Conservation (phyloP, 2,329 filamentous ascomycete genomes). For the Neurospora sp. region DNA sequence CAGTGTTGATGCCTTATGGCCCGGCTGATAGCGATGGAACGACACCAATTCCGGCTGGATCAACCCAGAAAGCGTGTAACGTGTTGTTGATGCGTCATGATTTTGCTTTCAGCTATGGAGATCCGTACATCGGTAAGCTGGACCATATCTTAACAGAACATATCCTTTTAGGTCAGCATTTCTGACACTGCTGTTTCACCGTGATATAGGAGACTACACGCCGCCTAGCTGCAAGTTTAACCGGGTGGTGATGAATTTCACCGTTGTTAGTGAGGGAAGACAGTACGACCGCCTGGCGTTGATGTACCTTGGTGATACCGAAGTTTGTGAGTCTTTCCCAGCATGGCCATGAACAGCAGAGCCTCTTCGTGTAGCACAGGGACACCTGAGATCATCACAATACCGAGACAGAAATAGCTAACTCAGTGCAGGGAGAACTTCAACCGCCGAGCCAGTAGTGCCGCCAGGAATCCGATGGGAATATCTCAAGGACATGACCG, state of each 20-base stretch:
- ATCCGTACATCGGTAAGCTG: conserved; percentile 57
- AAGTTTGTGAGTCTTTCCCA: conserved; percentile 46
- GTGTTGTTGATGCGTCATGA: conserved; percentile 58
- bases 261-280: conserved; percentile 57
- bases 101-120: conserved; percentile 64
- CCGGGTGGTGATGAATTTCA: conserved; percentile 66
- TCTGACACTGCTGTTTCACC: not conserved
- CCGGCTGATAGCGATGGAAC: conserved; percentile 27
- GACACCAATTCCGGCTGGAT: conserved; percentile 17
- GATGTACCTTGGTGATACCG: conserved; percentile 67
- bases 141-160: not conserved
- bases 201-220: conserved; percentile 43
- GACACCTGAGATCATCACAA: not conserved
- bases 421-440: conserved; percentile 43
- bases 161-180: not conserved
- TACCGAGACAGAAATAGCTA: not conserved
- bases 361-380: not conserved
- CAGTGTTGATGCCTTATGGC: conserved; percentile 44
- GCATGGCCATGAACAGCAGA: not conserved
- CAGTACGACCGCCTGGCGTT: conserved; percentile 69
- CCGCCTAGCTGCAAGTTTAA: conserved; percentile 65
- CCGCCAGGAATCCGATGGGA: conserved; percentile 61
- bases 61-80: conserved; percentile 30
- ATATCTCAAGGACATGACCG: conserved; percentile 70
- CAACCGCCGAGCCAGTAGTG: conserved; percentile 65